A percentile compares a stretch with the other conserved stretches of the same genome.
phyloP scores from a whole-genome alignment of 169 alveolate genomes.

The Besnoitia besnoiti region DNA sequence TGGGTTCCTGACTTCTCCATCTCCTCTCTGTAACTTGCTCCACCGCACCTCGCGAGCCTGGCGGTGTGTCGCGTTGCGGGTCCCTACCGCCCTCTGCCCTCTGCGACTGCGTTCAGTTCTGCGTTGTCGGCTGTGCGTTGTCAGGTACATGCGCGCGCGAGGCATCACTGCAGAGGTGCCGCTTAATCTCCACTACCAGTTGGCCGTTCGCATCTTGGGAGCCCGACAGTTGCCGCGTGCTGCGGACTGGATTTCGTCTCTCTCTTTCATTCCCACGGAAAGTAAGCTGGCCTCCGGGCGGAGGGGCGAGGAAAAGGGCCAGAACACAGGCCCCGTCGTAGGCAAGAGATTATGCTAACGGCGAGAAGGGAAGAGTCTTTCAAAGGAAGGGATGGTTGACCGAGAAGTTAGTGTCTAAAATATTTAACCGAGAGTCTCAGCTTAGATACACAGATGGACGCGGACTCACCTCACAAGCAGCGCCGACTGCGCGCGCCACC shows the following conservation, averaged over 20 bases:
- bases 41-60: too few relatives aligned
- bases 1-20: too few relatives aligned
- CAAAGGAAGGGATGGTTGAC: too few relatives aligned
- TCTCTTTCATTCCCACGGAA: slow-evolving; percentile 4
- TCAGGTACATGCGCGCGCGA: slow-evolving; percentile 49
- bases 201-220: slow-evolving; percentile 27
- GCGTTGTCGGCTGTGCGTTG: not conserved
- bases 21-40: too few relatives aligned
- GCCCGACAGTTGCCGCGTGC: slow-evolving; percentile 36
- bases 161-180: slow-evolving; percentile 56
- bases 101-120: too few relatives aligned
- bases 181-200: slow-evolving; percentile 46
- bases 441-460: too few relatives aligned
- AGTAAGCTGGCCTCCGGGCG: not conserved
- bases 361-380: not conserved
- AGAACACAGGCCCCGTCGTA: not conserved
- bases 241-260: slow-evolving; percentile 51
- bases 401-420: too few relatives aligned
- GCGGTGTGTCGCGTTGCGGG: too few relatives aligned
- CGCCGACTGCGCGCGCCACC: too few relatives aligned
- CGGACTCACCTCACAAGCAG: too few relatives aligned
- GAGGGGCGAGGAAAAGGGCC: not conserved
- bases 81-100: too few relatives aligned
- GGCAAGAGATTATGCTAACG: not conserved
- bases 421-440: too few relatives aligned